These are phyloP conservation scores for Auricularia sp. DNA, from an alignment of 768 basidiomycete species.

Conservation along the genomic window DNA sequence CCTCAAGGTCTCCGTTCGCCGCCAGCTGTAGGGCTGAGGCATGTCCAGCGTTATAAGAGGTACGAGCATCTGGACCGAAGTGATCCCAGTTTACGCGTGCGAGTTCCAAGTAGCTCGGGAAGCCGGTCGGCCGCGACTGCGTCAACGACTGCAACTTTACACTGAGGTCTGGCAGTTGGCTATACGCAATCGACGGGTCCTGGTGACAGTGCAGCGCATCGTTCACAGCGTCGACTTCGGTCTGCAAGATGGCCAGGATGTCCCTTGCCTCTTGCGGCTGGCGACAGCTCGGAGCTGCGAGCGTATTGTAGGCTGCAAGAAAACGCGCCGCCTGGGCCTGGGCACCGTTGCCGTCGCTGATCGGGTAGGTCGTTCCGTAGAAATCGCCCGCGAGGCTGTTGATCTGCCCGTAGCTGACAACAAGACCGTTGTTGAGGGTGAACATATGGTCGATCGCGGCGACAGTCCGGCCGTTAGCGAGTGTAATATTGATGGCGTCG, in stretches of 20 bases:
- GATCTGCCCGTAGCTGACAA: slow-evolving; percentile 14
- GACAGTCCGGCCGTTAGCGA: slow-evolving; percentile 7
- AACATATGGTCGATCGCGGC: slow-evolving; percentile 9
- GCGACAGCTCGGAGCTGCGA: slow-evolving; percentile 5
- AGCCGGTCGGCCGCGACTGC: not conserved
- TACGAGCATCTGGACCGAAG: slow-evolving; percentile 3
- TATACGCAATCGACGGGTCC: slow-evolving; percentile 10
- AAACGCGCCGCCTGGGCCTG: slow-evolving; percentile 9
- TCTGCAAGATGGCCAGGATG: slow-evolving; percentile 11
- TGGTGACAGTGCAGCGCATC: slow-evolving; percentile 2
- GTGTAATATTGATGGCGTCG: slow-evolving; percentile 10
- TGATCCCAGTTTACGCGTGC: slow-evolving; percentile 10
- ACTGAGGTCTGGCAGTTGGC: slow-evolving; percentile 9
- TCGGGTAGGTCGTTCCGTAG: slow-evolving; percentile 11
- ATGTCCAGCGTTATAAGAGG: slow-evolving; percentile 3
- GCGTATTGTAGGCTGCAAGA: slow-evolving; percentile 10
- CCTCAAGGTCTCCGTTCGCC: not conserved
- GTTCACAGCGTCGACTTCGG: slow-evolving; percentile 11
- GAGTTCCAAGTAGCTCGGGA: slow-evolving; percentile 10
- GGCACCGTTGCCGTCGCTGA: slow-evolving; percentile 10
- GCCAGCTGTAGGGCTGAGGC: not conserved
- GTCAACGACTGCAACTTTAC: slow-evolving; percentile 7
- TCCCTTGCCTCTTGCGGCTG: slow-evolving; percentile 9
- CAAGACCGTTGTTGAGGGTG: slow-evolving; percentile 9
- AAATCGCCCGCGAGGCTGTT: slow-evolving; percentile 13